Percentiles rank a stretch among this genome's conserved stretches.
Evolutionary conservation across 305 asterid species (phyloP).

Genomic region (Plantago rigida): DNA sequence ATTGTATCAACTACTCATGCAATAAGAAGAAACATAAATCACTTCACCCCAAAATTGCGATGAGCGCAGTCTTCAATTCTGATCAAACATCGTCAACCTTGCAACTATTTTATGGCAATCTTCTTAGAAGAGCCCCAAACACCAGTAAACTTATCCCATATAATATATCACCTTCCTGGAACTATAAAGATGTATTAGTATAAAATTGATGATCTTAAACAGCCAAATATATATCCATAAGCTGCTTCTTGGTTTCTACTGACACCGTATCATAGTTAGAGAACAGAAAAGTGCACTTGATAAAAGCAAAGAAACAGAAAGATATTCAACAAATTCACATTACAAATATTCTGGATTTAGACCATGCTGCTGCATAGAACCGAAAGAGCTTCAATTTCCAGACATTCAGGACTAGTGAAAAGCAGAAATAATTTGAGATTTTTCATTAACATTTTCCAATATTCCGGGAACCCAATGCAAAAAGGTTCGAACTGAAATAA

Average conservation of each 20-base stretch:
- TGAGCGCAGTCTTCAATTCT: neutral
- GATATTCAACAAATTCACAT: neutral
- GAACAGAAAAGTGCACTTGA: neutral
- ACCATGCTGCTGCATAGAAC: slow-evolving; percentile 1
- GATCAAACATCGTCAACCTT: neutral
- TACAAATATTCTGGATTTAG: slow-evolving; percentile 8
- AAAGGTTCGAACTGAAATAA: neutral
- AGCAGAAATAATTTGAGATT: neutral
- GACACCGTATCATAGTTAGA: too few species aligned
- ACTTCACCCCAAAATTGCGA: neutral
- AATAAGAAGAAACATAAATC: neutral
- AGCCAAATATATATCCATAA: too few species aligned
- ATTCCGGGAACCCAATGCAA: neutral
- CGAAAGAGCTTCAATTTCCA: neutral
- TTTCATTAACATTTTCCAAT: neutral
- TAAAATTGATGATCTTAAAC: too few species aligned
- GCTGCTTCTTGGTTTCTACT: too few species aligned
- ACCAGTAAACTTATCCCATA: neutral
- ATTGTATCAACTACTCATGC: too few species aligned
- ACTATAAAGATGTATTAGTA: too few species aligned
- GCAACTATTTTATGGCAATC: neutral
- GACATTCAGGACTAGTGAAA: neutral
- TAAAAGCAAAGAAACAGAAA: neutral
- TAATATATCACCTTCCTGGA: neutral
- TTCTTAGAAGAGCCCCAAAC: neutral